These are phyloP conservation scores for Solanum ossicruentum DNA, from an alignment of 257 asterid genomes.

Conservation along the genomic window DNA sequence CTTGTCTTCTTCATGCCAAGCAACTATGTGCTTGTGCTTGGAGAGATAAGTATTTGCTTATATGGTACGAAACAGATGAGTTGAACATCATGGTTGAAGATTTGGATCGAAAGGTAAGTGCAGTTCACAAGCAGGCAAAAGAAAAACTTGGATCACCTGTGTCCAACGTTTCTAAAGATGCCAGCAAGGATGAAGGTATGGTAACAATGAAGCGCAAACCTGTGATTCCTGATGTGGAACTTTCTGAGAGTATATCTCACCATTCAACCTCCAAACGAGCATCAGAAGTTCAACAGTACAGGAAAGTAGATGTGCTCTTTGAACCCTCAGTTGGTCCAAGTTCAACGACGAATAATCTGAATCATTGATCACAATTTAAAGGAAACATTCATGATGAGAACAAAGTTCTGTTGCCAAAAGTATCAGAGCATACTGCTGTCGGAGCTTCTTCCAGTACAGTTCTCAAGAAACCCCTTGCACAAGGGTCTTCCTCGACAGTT, in stretches of 20 bases:
- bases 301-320: not conserved
- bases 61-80: too few relatives aligned
- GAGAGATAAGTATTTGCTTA: too few relatives aligned
- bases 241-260: not conserved
- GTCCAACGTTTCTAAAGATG: not conserved
- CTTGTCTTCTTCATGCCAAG: too few relatives aligned
- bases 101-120: slow-evolving; percentile 42
- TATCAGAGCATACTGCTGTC: not conserved
- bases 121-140: slow-evolving; percentile 26
- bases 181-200: not conserved
- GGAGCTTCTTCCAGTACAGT: not conserved
- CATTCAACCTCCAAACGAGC: not conserved
- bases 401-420: not conserved
- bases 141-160: slow-evolving; percentile 20
- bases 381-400: not conserved
- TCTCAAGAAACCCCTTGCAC: not conserved
- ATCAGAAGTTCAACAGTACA: not conserved
- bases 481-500: not conserved
- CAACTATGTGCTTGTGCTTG: too few relatives aligned
- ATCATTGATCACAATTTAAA: not conserved
- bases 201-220: not conserved
- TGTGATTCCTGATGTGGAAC: not conserved
- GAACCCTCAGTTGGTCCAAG: not conserved
- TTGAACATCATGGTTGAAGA: slow-evolving; percentile 53
- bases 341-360: not conserved